Conservation (phyloP, 495 filamentous ascomycete species). For the Penicillium verhagenii region DNA sequence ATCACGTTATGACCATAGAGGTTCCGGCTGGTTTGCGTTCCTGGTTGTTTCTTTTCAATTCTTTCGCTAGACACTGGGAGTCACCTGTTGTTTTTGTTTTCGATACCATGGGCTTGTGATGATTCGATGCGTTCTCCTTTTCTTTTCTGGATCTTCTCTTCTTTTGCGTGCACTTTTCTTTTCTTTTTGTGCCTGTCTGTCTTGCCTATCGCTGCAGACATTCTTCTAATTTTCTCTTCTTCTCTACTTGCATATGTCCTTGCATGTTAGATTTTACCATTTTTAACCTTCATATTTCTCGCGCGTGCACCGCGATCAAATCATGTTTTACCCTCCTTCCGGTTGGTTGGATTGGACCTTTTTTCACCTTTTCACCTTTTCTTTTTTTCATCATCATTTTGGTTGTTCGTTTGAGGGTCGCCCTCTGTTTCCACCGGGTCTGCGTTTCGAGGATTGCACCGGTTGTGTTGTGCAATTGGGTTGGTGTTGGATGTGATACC, state of each 20-base stretch:
- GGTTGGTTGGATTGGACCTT: not conserved
- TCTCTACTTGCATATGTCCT: slow-evolving; percentile 4
- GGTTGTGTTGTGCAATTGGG: slow-evolving; percentile 17
- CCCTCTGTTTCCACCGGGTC: slow-evolving; percentile 17
- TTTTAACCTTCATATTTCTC: slow-evolving; percentile 5
- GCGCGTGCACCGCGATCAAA: slow-evolving; percentile 1
- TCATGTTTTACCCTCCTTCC: slow-evolving; percentile 1
- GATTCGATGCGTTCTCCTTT: slow-evolving; percentile 26
- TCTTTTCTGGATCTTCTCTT: slow-evolving; percentile 13
- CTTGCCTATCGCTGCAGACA: slow-evolving; percentile 6
- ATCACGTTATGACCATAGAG: slow-evolving; percentile 47
- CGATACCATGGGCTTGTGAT: slow-evolving; percentile 36
- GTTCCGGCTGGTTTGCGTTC: slow-evolving; percentile 43
- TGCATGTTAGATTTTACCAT: slow-evolving; percentile 13
- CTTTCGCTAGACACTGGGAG: slow-evolving; percentile 43
- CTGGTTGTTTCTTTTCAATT: slow-evolving; percentile 36
- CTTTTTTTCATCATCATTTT: too few relatives aligned
- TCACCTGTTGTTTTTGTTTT: slow-evolving; percentile 31
- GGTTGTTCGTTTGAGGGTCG: slow-evolving; percentile 4
- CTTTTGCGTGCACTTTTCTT: slow-evolving; percentile 17
- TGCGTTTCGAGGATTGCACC: slow-evolving; percentile 12
- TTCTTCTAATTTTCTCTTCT: slow-evolving; percentile 1
- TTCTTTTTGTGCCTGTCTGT: slow-evolving; percentile 8
- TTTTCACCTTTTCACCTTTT: too few relatives aligned
- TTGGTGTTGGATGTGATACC: slow-evolving; percentile 29